These are phyloP conservation scores for Hypsizygus ulmarius DNA, from an alignment of 1,284 basidiomycete genomes.

Conservation along the genomic window DNA sequence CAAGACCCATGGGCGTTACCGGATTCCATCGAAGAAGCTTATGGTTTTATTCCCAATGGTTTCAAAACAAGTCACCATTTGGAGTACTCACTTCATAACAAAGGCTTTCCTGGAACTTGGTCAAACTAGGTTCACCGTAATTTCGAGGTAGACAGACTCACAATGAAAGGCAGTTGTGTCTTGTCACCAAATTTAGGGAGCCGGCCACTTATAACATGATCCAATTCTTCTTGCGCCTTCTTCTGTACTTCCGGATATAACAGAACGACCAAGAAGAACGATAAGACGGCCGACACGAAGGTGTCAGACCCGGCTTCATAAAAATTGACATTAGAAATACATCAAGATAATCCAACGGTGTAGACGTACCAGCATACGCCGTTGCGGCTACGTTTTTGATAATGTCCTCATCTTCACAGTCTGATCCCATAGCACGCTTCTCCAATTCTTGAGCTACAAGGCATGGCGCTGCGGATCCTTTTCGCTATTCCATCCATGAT, in stretches of 20 bases:
- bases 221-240: constrained; percentile 36
- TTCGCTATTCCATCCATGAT: constrained; percentile 16
- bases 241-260: constrained; percentile 36
- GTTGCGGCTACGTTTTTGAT: constrained; percentile 45
- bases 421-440: constrained; percentile 22
- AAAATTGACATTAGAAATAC: neutral
- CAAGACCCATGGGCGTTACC: constrained; percentile 39
- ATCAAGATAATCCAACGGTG: neutral
- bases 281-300: constrained; percentile 31
- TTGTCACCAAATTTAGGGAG: constrained; percentile 38
- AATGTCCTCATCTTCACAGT: constrained; percentile 30
- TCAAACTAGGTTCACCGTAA: neutral
- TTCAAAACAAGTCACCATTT: neutral
- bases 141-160: constrained; percentile 16
- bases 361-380: constrained; percentile 36
- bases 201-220: constrained; percentile 29
- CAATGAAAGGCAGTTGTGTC: constrained; percentile 34
- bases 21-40: constrained; percentile 44
- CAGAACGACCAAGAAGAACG: constrained; percentile 39
- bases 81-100: constrained; percentile 30
- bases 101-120: constrained; percentile 27
- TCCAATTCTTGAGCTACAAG: constrained; percentile 39
- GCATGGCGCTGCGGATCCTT: constrained; percentile 31
- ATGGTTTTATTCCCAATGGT: constrained; percentile 6
- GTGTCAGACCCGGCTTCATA: constrained; percentile 33